Conservation (phyloP, 306 rosid species). For the Cucumis melo region DNA sequence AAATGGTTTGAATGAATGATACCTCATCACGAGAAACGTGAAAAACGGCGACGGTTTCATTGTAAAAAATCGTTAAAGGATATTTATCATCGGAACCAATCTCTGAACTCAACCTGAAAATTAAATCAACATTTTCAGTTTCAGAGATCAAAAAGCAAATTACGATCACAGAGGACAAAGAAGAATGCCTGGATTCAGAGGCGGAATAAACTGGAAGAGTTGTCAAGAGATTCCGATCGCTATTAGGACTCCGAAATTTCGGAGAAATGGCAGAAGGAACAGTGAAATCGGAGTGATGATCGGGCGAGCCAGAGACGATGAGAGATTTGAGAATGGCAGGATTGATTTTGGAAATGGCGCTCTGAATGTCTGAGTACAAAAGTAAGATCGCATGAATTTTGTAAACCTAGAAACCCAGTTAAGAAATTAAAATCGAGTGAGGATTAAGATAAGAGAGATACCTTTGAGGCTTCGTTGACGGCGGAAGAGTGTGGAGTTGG, state of each 20-base stretch:
- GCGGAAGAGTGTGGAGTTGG: constrained; percentile 27
- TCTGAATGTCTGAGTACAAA: constrained; percentile 11
- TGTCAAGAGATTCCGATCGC: background rate
- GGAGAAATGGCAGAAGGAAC: background rate
- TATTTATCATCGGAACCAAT: constrained; percentile 9
- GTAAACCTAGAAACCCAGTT: too few relatives aligned
- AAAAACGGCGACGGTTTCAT: constrained; percentile 29
- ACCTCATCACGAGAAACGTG: constrained; percentile 27
- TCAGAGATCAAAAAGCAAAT: background rate
- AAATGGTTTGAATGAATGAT: background rate
- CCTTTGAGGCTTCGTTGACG: constrained; percentile 32
- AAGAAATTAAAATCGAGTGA: background rate
- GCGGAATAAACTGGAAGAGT: background rate
- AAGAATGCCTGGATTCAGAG: background rate
- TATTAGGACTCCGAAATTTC: background rate
- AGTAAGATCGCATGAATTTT: background rate
- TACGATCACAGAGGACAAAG: background rate
- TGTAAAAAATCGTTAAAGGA: constrained; percentile 36
- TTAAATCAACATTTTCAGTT: background rate
- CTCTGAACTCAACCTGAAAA: constrained; percentile 3
- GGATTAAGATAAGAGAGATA: background rate
- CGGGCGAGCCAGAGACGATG: constrained; percentile 8
- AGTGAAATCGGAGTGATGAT: background rate
- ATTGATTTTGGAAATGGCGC: constrained; percentile 24
- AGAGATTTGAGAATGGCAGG: constrained; percentile 31